Evolutionary conservation across 768 basidiomycete species (phyloP), one percentile per base, ranked within the genome.

Genomic region (Agaricus blazei): DNA sequence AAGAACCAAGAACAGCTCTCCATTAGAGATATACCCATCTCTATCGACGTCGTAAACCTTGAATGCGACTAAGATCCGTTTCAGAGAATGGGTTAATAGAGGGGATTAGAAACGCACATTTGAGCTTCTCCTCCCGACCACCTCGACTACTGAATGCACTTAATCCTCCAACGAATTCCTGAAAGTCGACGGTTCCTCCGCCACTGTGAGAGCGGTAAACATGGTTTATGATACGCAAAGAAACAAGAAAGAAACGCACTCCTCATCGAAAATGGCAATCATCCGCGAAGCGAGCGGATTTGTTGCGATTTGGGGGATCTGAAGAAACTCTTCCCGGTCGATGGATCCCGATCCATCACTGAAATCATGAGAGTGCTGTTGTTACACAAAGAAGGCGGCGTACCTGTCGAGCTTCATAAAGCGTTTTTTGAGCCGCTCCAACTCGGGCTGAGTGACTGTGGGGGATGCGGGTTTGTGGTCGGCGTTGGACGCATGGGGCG

Each of bases 201-300:
- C 97, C 97, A 69, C 97, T 98, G 63, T 23, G 52, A 26, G 29
- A 29, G 41, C n/a, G 56, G 60, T 59, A 19, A 56, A 36, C 27
- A 34, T 9, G 38, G 29, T 55, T 49, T 42, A 7, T 45, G 24
- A 15, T 42, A 23, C 51, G 8, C 50, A 38, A 51, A 48, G 27
- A 38, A 15, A n/a, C 43, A 47, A 19, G 19, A 19, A 31, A 45
- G 58, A 56, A 45, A 83, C 93, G 72, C 63, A 98, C 96, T 98
- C 95, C 73, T 98, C 93, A 66, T 99, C 97, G 65, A 99, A 99
- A 66, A 99, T 98, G 50, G 97, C 97, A 65, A 99, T 98, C 94
- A 99, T 93, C 56, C 97, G 84, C 52, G 88, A 90, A 51, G 97
- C 93, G 47, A 99, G 76, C 0, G 97, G 97, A 70, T 98, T 99